phyloP scores from a whole-genome alignment of 768 basidiomycete genomes.

The Tubosaeta sp. region DNA sequence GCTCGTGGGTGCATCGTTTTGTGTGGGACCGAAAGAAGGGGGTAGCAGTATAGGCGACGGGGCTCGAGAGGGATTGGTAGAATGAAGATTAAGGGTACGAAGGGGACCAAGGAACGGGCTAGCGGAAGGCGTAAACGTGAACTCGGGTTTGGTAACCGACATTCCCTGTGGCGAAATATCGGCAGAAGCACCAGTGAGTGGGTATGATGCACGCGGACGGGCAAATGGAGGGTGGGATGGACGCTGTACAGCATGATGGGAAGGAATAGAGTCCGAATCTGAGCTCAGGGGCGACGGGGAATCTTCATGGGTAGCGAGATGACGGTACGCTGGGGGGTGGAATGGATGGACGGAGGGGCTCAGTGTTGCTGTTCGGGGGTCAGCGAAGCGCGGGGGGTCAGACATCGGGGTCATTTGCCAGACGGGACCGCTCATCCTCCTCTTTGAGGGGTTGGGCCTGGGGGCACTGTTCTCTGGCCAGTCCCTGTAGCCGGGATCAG shows the following conservation, averaged over 20 bases:
- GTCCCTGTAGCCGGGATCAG: constrained; percentile 35
- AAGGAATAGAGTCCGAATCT: constrained; percentile 48
- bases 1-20: constrained; percentile 29
- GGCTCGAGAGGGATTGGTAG: constrained; percentile 62
- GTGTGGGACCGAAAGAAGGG: constrained; percentile 33
- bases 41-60: constrained; percentile 68
- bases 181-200: constrained; percentile 20
- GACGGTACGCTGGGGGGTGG: constrained; percentile 31
- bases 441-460: constrained; percentile 30
- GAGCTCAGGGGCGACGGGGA: constrained; percentile 70
- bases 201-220: constrained; percentile 26
- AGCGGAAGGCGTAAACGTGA: constrained; percentile 61
- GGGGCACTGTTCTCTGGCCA: constrained; percentile 26
- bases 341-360: constrained; percentile 37
- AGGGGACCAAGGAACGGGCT: constrained; percentile 79
- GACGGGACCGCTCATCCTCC: constrained; percentile 53
- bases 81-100: constrained; percentile 71
- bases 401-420: constrained; percentile 47
- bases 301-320: constrained; percentile 46
- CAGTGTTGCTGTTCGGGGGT: constrained; percentile 17
- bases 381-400: constrained; percentile 3
- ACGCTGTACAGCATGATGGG: constrained; percentile 26
- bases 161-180: constrained; percentile 27
- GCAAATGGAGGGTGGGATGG: constrained; percentile 25
- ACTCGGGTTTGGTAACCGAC: constrained; percentile 30